phyloP scores from a whole-genome alignment of 2,329 filamentous ascomycete species.

The Penicillium sp. region DNA sequence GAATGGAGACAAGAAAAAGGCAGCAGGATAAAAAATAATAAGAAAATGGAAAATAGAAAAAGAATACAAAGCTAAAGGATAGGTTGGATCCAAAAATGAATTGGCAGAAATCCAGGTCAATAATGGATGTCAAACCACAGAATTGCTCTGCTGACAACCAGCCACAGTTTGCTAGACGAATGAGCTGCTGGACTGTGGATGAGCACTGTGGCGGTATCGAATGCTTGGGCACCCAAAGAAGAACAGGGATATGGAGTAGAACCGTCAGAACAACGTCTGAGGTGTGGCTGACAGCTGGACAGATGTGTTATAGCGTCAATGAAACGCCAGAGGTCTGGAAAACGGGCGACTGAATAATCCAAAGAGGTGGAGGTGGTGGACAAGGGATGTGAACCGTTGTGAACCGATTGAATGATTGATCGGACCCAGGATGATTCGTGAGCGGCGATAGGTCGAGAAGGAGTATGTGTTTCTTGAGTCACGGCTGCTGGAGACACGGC shows the following conservation, averaged over 20 bases:
- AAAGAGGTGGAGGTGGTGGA: not conserved
- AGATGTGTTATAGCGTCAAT: not conserved
- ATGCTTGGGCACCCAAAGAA: not conserved
- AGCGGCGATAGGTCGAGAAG: not conserved
- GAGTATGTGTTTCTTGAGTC: not conserved
- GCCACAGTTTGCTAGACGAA: conserved; percentile 2
- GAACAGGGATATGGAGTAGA: not conserved
- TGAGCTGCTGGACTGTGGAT: not conserved
- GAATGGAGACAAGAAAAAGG: conserved; percentile 5
- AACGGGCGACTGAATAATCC: not conserved
- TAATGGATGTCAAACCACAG: not conserved
- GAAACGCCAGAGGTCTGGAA: not conserved
- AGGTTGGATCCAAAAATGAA: not conserved
- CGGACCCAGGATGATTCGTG: not conserved
- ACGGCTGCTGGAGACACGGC: not conserved
- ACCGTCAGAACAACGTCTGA: not conserved
- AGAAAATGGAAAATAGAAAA: not conserved
- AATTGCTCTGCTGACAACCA: conserved; percentile 2
- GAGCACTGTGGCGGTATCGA: conserved; percentile 3
- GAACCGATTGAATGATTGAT: conserved; percentile 6
- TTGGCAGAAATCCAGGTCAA: not conserved
- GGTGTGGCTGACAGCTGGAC: conserved; percentile 7
- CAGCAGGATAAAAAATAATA: not conserved
- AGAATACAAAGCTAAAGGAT: not conserved
- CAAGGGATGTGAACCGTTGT: not conserved